Evolutionary conservation across 768 basidiomycete genomes (phyloP).

Genomic region (Naganishia vishniacii): DNA sequence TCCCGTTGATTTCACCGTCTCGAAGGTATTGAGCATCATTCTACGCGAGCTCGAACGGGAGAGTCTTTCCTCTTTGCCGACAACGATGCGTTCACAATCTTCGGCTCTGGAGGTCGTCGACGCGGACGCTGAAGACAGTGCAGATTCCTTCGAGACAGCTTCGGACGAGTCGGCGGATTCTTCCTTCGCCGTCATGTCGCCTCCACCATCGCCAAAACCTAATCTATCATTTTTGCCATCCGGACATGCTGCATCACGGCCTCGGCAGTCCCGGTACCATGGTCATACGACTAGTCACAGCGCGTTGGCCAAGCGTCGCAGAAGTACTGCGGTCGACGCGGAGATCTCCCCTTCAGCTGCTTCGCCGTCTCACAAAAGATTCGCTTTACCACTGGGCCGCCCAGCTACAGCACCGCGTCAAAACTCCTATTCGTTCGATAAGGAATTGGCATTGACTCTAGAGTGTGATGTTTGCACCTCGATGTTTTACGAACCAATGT

Average conservation of each 20-base stretch:
- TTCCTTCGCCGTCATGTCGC: neutral
- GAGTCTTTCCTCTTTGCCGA: neutral
- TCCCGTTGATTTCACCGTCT: slow-evolving; percentile 40
- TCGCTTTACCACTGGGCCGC: neutral
- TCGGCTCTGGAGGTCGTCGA: slow-evolving; percentile 12
- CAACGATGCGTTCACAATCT: neutral
- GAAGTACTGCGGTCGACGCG: slow-evolving; percentile 2
- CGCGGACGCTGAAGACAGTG: slow-evolving; percentile 21
- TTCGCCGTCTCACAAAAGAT: slow-evolving; percentile 19
- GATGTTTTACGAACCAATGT: slow-evolving; percentile 76
- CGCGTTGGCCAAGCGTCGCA: slow-evolving; percentile 10
- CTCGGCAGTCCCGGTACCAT: slow-evolving; percentile 3
- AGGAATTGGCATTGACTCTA: slow-evolving; percentile 58
- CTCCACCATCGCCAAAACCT: neutral
- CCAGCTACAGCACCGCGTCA: neutral
- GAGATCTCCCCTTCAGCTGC: neutral
- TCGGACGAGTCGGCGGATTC: slow-evolving; percentile 17
- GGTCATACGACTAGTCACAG: neutral
- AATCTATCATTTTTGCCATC: slow-evolving; percentile 5
- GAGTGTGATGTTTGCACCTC: slow-evolving; percentile 88
- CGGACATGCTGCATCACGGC: slow-evolving; percentile 2
- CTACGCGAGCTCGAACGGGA: slow-evolving; percentile 32
- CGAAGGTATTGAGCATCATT: slow-evolving; percentile 40
- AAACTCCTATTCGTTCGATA: slow-evolving; percentile 37
- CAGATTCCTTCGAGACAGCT: neutral